Base-by-base conservation (phyloP, 1,139 yeast species). In the Meyerozyma guilliermondii region DNA sequence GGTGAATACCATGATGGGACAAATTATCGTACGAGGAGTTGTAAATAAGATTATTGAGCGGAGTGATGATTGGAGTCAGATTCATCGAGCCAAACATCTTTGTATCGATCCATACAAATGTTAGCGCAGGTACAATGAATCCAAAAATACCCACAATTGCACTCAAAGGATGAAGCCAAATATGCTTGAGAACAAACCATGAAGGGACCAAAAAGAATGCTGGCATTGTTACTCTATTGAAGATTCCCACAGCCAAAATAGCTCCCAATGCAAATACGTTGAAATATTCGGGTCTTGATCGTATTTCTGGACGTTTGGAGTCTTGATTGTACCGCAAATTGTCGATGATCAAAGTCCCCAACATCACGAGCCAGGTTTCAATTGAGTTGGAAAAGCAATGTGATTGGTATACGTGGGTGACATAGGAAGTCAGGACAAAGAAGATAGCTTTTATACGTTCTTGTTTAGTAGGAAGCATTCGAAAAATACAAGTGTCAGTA, bases 301-400 rank as follows among this genome's bases (percentile, higher is more conserved):
- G 26, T 50, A 40, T 13, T 43, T 45, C 11, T 41, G 41, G 22
- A 44, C 48, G 7, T n/a, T 33, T 18, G 9, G 46, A 30, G 33
- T 47, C 45, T 24, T 58, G 46, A 18, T 57, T 54, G 45, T 59
- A 56, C 41, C 81, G 59, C 39, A 77, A 53, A 41, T 74, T 73
- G 50, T 76, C 72, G 28, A 78, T 66, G 13, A 79, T 51, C 62
- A 75, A 75, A 9, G 89, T 61, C 8, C 78, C 69, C 46, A 80
- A 52, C 33, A 89, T 55, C 17, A 92, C 65, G 28, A 89, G 49
- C 17, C 81, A 66, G 0, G 98, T 87, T 54, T 94, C 99, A 4
- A 87, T 59, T 24, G 91, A 79, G 58, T 94, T 94, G 29, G 96
- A 87, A 55, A 94, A 87, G 2, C 95, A 81, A 58, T 91, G 98